A percentile compares a stretch with the other conserved stretches of the same genome.
These are phyloP conservation scores for Globisporangium takayamanum DNA, from an alignment of 352 stramenopile genomes.

Conservation along the genomic window DNA sequence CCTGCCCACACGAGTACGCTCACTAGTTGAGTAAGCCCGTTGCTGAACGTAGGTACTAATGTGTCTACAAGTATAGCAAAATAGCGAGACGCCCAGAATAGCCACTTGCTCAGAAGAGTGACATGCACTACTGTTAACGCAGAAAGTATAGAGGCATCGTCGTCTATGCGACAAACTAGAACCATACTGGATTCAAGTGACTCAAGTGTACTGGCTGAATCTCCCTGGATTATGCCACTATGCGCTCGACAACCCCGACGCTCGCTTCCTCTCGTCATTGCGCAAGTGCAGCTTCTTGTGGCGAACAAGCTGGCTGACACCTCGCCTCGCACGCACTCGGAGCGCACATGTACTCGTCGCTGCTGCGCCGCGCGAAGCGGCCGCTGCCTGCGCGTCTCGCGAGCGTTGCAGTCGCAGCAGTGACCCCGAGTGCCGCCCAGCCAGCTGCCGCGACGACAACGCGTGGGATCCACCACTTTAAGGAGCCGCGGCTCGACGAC, in stretches of 20 bases:
- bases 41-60: too few species aligned
- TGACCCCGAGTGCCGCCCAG: not conserved
- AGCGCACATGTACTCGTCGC: constrained; percentile 14
- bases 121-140: not conserved
- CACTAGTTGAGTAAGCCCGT: too few species aligned
- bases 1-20: too few species aligned
- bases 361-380: constrained; percentile 11
- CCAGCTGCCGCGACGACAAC: not conserved
- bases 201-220: not conserved
- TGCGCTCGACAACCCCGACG: not conserved
- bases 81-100: too few species aligned
- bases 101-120: too few species aligned
- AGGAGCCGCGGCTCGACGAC: constrained; percentile 59
- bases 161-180: too few species aligned
- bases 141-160: not conserved
- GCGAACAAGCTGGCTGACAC: not conserved
- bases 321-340: not conserved
- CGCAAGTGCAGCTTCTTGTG: too few species aligned
- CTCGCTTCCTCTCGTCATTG: not conserved
- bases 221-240: not conserved
- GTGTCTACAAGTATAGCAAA: too few species aligned
- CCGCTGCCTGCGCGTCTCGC: constrained; percentile 7
- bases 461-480: constrained; percentile 18
- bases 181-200: not conserved
- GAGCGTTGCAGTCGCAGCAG: not conserved